Evolutionary conservation across 2,329 filamentous ascomycete genomes (phyloP), one percentile per base, ranked within the genome.

Genomic region (Pseudogymnoascus sp.): DNA sequence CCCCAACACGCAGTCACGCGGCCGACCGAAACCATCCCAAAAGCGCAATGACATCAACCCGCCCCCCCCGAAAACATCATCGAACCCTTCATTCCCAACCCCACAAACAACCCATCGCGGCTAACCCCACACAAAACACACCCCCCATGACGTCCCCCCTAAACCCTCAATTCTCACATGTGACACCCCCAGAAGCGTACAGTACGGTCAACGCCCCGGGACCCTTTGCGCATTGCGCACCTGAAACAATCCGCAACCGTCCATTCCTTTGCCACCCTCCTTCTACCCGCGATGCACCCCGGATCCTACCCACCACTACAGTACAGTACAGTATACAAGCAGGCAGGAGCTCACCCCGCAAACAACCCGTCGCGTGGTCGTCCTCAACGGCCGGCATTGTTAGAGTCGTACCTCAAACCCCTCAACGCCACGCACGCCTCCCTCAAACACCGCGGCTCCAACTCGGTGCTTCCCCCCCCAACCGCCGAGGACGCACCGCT

Each of bases 231-330:
- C 48, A 54, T 54, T n/a, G 19, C 25, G 4, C 23, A 13, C 23
- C 48, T 54, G 48, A 54, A 54, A 54, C 48, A 54, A 23, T 54
- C 23, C 48, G 25, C 48, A 54, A 31, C 48, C 48, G 48, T 54
- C 48, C 21, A 51, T 7, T 14, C 11, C n/a, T n/a, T n/a, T n/a
- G 4, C 21, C 13, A 54, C 45, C 23, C 6, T 10, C 23, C 11
- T 0, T 19, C 19, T 10, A 51, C 23, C 23, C 39, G 39, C 41
- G 19, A 6, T 45, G 48, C 25, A 54, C 48, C 48, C 48, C 23
- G 4, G 48, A 54, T 54, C 25, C n/a, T 23, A 28, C 45, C 7
- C 45, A 54, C 48, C 41, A 51, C 3, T 6, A n/a, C 21, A 48
- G 16, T 14, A 41, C 16, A 11, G 16, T 19, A 10, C 11, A 45